Evolutionary conservation across 2,329 filamentous ascomycete species (phyloP), one percentile per base, ranked within the genome.

Genomic region (Penicillium occitanis): DNA sequence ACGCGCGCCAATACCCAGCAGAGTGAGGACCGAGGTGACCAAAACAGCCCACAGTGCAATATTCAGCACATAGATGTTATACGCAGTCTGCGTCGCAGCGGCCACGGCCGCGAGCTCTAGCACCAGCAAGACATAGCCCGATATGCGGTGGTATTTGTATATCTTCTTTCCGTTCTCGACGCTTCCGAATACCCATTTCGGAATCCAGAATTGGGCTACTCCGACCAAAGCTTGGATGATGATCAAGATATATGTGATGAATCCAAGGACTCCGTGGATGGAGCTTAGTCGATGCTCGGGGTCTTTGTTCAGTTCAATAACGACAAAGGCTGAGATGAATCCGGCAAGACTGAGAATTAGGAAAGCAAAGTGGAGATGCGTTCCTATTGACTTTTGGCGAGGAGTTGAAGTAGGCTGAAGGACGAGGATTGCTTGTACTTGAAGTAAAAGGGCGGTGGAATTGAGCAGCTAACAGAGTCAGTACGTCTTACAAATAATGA

Each of bases 121-220:
- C 61, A 89, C 73, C 63, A 94, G 79, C 66, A 93, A 81, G 7
- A 87, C 70, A 75, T 99, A 98, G 1, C 94, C 95, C 25, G 84
- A 85, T 63, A 86, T 80, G 35, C 94, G 87, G 77, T 98, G 95
- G 73, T 93, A 97, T 79, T 96, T 97, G 84, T 94, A 98, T 50
- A 97, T 77, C 28, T 83, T 83, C 84, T 93, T 96, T 22, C 93
- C 94, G 2, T 88, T 88, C 30, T 91, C 88, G 69, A 90, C 88
- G 65, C 91, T 88, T 5, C 93, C 93, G 72, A 94, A 96, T 1
- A 96, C 72, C 14, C 67, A 53, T 0, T 75, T 74, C 0, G 93
- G 93, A 2, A 86, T 82, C 66, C 88, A 92, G 82, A 90, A 97
- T 80, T 95, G 91, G 37, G 91, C 90, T 69, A 96, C 86, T 17